A percentile compares a stretch with the other conserved stretches of the same genome.
These are phyloP conservation scores for Colletotrichum abscissum DNA, from an alignment of 2,329 filamentous ascomycete genomes.

Conservation along the genomic window DNA sequence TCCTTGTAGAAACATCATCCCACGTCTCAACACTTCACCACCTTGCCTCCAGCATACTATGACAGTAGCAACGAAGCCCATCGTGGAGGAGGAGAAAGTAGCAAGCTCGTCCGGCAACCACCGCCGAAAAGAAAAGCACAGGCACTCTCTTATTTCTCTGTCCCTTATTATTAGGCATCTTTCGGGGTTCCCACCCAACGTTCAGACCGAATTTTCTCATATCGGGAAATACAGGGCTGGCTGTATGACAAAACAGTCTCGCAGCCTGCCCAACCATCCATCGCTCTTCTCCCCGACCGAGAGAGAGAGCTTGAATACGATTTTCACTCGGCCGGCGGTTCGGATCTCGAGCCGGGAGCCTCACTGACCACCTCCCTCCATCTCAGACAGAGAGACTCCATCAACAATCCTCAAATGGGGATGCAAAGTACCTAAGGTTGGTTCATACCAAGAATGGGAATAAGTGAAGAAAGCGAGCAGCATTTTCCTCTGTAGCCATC, in stretches of 20 bases:
- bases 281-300: not conserved
- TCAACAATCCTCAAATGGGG: not conserved
- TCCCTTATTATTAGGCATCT: no score
- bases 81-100: no score
- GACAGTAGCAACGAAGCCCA: not conserved
- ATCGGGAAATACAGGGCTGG: not conserved
- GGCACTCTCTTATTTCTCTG: not conserved
- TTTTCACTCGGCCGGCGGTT: not conserved
- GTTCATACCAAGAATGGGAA: not conserved
- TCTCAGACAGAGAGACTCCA: not conserved
- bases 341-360: not conserved
- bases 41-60: not conserved
- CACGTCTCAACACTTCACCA: not conserved
- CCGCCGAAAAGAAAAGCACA: not conserved
- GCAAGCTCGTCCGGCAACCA: not conserved
- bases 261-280: not conserved
- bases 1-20: not conserved
- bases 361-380: no score
- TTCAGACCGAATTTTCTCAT: not conserved
- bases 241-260: not conserved
- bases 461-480: not conserved
- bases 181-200: not conserved
- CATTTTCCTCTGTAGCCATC: no score
- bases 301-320: not conserved
- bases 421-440: not conserved